Evolutionary conservation across 2,329 filamentous ascomycete genomes (phyloP), one percentile per base, ranked within the genome.

Genomic region (Fusarium floridanum): DNA sequence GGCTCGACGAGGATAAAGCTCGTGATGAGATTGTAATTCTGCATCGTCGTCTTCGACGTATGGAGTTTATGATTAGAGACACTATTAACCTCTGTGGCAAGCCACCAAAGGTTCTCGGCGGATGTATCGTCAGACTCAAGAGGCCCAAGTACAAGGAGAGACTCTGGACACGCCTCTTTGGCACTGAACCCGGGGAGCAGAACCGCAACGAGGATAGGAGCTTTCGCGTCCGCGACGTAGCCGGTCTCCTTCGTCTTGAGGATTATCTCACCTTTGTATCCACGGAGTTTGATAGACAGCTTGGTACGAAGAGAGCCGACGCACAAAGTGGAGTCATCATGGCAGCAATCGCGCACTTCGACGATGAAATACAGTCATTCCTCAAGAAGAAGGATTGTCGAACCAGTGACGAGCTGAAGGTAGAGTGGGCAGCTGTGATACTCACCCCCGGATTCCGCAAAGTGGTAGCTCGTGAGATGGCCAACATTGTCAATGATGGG

Each of bases 81-180:
- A 65, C 68, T 5, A 20, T 76, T 17, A 24, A 6, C 32, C 48
- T n/a, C 1, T 76, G 74, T 10, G 72, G 72, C 0, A 64, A 67
- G 32, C 16, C 61, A 1, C 48, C 59, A 5, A 65, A 61, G 20
- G 45, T 75, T 20, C 63, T 75, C n/a, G 66, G 63, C 12, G 72
- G 70, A n/a, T 76, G 72, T 11, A 17, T 61, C 6, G 16, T 75
- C 1, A 37, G 22, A 4, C 1, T 76, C 12, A 76, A 73, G 63
- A 68, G 67, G 2, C 65, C 60, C 20, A 61, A 56, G 27, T 29
- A 73, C 36, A 76, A 76, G 53, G 4, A 16, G 0, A 61, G n/a
- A 24, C 48, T 76, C 9, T 76, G 74, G 74, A 56, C 59, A 6
- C 36, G 50, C 6, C 45, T 72, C n/a, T 76, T 75, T 34, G 57